Percentiles rank a stretch among this genome's conserved stretches.
Evolutionary conservation across 2,329 filamentous ascomycete species (phyloP).

Genomic region (Hypoxylon sp.): DNA sequence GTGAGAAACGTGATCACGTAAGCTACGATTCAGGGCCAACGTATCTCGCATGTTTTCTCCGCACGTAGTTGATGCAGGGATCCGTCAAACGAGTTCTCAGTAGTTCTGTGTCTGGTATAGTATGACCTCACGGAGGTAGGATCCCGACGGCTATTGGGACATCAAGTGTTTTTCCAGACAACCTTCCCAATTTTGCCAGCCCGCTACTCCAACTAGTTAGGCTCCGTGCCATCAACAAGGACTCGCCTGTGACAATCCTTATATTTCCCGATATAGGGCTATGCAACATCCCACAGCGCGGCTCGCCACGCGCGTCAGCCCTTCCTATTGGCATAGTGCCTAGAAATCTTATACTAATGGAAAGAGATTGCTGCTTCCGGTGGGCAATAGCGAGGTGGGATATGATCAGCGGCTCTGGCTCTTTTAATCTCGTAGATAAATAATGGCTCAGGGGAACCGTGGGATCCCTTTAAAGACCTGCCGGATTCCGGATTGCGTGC

Average conservation of each 20-base stretch:
- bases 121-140: constrained; percentile 41
- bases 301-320: constrained; percentile 23
- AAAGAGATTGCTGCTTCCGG: constrained; percentile 37
- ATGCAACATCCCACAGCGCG: constrained; percentile 34
- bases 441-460: constrained; percentile 17
- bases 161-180: constrained; percentile 41
- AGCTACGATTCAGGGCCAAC: constrained; percentile 21
- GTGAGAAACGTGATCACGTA: constrained; percentile 11
- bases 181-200: constrained; percentile 40
- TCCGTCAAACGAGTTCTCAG: constrained; percentile 14
- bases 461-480: constrained; percentile 31
- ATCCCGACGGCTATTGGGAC: constrained; percentile 44
- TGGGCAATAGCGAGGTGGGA: constrained; percentile 32
- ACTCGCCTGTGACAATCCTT: constrained; percentile 29
- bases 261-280: constrained; percentile 28
- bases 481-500: constrained; percentile 32
- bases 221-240: constrained; percentile 40
- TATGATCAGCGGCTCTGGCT: constrained; percentile 21
- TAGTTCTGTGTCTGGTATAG: constrained; percentile 19
- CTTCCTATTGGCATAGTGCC: constrained; percentile 22
- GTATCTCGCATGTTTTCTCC: constrained; percentile 18
- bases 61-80: constrained; percentile 28
- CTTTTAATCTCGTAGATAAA: constrained; percentile 7
- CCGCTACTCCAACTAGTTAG: constrained; percentile 34
- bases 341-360: constrained; percentile 32